These are phyloP conservation scores for Sarocladium oryzae DNA, from an alignment of 2,329 filamentous ascomycete genomes.

Conservation along the genomic window DNA sequence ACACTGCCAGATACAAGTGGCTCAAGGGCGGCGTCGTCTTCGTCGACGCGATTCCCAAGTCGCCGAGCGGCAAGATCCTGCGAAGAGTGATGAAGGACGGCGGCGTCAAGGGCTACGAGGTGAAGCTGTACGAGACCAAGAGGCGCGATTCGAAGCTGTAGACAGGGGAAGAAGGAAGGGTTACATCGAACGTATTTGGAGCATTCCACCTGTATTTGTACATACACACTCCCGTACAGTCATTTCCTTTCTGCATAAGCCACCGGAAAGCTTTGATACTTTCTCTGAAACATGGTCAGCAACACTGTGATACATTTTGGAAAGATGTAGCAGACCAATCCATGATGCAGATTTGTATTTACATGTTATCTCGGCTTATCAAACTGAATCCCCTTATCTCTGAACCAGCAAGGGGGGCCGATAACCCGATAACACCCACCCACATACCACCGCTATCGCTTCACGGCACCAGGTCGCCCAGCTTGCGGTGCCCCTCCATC, in stretches of 20 bases:
- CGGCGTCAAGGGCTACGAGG: slow-evolving; percentile 27
- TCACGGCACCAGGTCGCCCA: too few species aligned
- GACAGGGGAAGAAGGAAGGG: background rate
- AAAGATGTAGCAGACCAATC: background rate
- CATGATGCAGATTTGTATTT: background rate
- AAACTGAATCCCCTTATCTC: slow-evolving; percentile 2
- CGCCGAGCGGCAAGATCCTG: slow-evolving; percentile 47
- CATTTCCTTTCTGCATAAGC: background rate
- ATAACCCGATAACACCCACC: background rate
- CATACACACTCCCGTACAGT: too few species aligned
- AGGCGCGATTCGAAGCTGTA: slow-evolving; percentile 8
- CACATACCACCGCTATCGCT: too few species aligned
- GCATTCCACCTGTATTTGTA: background rate
- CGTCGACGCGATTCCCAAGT: slow-evolving; percentile 65
- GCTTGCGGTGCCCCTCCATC: slow-evolving; percentile 3
- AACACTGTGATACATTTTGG: background rate
- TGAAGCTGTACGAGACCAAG: slow-evolving; percentile 23
- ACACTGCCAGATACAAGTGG: slow-evolving; percentile 58
- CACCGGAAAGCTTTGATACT: background rate
- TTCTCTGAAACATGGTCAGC: background rate
- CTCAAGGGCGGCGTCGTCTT: slow-evolving; percentile 67
- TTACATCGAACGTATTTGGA: background rate
- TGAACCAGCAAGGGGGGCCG: background rate
- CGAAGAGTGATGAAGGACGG: slow-evolving; percentile 36
- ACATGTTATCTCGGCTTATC: background rate